phyloP scores from a whole-genome alignment of 495 filamentous ascomycete species.

The Lasiosphaeris hirsuta region DNA sequence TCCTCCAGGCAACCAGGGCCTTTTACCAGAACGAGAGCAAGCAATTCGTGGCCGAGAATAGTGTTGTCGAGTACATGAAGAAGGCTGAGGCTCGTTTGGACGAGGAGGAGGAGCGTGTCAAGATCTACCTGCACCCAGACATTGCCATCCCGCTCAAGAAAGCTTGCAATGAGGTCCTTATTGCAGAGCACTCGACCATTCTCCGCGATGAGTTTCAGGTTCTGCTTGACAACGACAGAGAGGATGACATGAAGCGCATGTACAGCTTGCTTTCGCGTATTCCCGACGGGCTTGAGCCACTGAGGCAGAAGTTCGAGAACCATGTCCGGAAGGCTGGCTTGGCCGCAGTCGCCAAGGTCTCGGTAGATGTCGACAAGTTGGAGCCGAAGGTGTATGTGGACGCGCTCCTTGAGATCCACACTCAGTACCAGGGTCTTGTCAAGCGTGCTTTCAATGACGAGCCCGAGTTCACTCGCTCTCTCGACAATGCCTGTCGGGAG shows the following conservation, averaged over 20 bases:
- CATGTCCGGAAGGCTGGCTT: slow-evolving; percentile 89
- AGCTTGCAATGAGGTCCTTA: slow-evolving; percentile 82
- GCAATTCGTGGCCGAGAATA: slow-evolving; percentile 93
- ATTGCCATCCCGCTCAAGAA: slow-evolving; percentile 81
- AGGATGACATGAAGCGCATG: slow-evolving; percentile 95
- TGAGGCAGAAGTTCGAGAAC: slow-evolving; percentile 83
- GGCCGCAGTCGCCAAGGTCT: slow-evolving; percentile 85
- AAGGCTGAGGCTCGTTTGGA: slow-evolving; percentile 90
- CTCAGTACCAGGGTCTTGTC: slow-evolving; percentile 85
- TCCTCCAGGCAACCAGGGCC: slow-evolving; percentile 73
- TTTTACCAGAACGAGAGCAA: slow-evolving; percentile 94
- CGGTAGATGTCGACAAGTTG: slow-evolving; percentile 80
- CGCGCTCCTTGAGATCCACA: slow-evolving; percentile 89
- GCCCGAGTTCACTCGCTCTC: slow-evolving; percentile 91
- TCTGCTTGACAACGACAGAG: slow-evolving; percentile 89
- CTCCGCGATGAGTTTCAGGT: slow-evolving; percentile 95
- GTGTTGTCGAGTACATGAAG: slow-evolving; percentile 99
- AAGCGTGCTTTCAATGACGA: slow-evolving; percentile 92
- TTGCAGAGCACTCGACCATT: slow-evolving; percentile 76
- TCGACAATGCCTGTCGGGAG: slow-evolving; percentile 96
- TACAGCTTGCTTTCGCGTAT: slow-evolving; percentile 89
- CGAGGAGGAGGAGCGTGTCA: slow-evolving; percentile 93
- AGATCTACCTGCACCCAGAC: slow-evolving; percentile 86
- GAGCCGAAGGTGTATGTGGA: slow-evolving; percentile 97
- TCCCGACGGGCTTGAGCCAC: slow-evolving; percentile 85